A percentile compares a stretch with the other conserved stretches of the same genome.
Conservation (phyloP, 2,329 filamentous ascomycete species). For the Didymellaceae sp. region DNA sequence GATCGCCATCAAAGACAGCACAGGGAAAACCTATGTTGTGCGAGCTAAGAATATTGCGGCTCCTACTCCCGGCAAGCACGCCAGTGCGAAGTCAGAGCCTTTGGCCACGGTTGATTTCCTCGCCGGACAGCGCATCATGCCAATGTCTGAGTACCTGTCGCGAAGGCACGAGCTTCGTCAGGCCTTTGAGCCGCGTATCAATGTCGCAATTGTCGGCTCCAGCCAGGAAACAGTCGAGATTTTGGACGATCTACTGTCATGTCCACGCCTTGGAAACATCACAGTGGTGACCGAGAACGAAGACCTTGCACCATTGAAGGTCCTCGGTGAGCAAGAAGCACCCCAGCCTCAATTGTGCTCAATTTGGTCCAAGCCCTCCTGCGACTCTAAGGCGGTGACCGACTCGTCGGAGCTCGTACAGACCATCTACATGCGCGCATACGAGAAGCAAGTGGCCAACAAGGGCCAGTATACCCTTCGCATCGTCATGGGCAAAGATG, state of each 20-base stretch:
- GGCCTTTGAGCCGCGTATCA: slow-evolving; percentile 36
- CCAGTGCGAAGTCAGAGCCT: slow-evolving; percentile 22
- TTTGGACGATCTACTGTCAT: slow-evolving; percentile 43
- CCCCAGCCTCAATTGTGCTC: slow-evolving; percentile 43
- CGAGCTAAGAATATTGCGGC: slow-evolving; percentile 37
- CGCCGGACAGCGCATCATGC: slow-evolving; percentile 44
- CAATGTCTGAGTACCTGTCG: slow-evolving; percentile 39
- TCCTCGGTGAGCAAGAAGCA: slow-evolving; percentile 34
- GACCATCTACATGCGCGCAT: slow-evolving; percentile 43
- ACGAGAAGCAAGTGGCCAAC: slow-evolving; percentile 46
- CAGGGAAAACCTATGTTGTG: slow-evolving; percentile 33
- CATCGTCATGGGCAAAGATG: slow-evolving; percentile 36
- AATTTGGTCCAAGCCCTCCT: slow-evolving; percentile 43
- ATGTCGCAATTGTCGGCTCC: slow-evolving; percentile 42
- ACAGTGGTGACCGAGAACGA: slow-evolving; percentile 45
- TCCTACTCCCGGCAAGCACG: slow-evolving; percentile 31
- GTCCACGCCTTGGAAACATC: slow-evolving; percentile 43
- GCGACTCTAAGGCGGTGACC: slow-evolving; percentile 26
- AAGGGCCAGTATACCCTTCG: slow-evolving; percentile 40
- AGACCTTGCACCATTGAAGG: slow-evolving; percentile 36
- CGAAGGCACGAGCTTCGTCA: slow-evolving; percentile 41
- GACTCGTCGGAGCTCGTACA: slow-evolving; percentile 41
- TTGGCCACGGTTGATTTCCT: slow-evolving; percentile 38
- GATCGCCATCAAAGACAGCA: slow-evolving; percentile 34
- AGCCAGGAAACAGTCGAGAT: slow-evolving; percentile 38